Evolutionary conservation across 1,284 basidiomycete genomes (phyloP), one percentile per base, ranked within the genome.

Genomic region (Tetrapyrgos nigripes): DNA sequence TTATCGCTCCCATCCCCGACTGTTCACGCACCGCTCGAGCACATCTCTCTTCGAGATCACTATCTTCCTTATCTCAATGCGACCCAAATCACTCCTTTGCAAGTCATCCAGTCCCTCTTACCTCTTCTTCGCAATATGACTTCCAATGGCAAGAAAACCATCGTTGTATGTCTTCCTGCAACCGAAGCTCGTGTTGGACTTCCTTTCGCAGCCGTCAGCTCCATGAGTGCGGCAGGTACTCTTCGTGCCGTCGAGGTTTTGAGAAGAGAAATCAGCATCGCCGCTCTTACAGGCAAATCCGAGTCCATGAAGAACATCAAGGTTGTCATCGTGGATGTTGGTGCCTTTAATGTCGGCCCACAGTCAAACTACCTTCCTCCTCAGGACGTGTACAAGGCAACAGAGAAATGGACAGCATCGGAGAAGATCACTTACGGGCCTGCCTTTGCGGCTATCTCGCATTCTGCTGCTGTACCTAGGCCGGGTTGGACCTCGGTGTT

Each of bases 1-100:
- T 76, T 92, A 50, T 84, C 87, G 19, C 79, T 92, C 49, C 75
- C 83, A 21, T 68, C 79, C 0, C 64, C 78, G 11, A 56, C 70
- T n/a, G 24, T 74, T 13, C 81, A 79, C 50, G 83, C 85, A 2
- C 91, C 91, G 1, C 73, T 93, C 27, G 91, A 93, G 68, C 86
- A 88, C 62, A 74, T 93, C 40, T 81, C 84, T n/a, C 75, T 92
- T 23, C 79, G 76, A 23, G 76, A 80, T 45, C 76, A 82, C 4
- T 92, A 93, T 68, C 74, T 90, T 31, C 81, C 87, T 11, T 87
- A 90, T 68, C 80, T 93, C 53, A 84, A 79, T 53, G 82, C 85
- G 1, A 87, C 91, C 0, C 91, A 93, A 64, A 78, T 92, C 63
- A 85, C 85, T 2, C 91, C 91, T 17, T 79, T 93, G 44, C 86